Evolutionary conservation across 2,329 filamentous ascomycete genomes (phyloP), one percentile per base, ranked within the genome.

Genomic region (Tympanopsis confertula): DNA sequence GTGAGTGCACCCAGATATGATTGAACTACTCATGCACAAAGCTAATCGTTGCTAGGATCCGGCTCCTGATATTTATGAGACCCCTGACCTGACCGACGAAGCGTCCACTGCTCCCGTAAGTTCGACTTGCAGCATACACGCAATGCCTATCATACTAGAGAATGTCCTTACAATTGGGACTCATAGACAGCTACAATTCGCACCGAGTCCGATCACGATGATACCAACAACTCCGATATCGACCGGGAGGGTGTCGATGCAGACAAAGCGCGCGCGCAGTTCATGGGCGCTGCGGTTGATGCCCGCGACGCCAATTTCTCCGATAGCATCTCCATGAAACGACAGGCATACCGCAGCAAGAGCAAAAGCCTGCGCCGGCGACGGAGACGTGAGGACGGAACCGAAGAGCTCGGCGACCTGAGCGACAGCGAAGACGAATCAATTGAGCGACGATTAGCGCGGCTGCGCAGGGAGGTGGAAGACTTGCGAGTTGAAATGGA

Each of bases 41-140:
- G 24, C n/a, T 10, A 10, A n/a, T 28, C 35, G 17, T 18, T 20
- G 20, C 38, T 47, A 93, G 84, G 88, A 95, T 62, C 83, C 82
- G 39, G 87, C 88, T 19, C 88, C 88, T 47, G 91, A 96, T 54
- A 86, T 94, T 51, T 96, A 95, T 67, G 89, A 96, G 62, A 96
- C 91, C 13, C 88, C 89, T 46, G 88, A 94, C 39, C 67, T 95
- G 47, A 89, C 83, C 40, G 86, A 94, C 53, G 88, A 94, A 58
- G 83, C 78, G 45, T 94, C 87, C 17, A 94, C 87, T 35, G 65
- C 87, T 40, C 84, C 80, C 39, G 85, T 89, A 65, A 59, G 74
- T 58, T 30, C 40, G 19, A 28, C 14, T 35, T 33, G n/a, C n/a
- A 7, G 32, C 32, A 5, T 2, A 10, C 19, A 4, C 19, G 20